Conservation (phyloP, 2,329 filamentous ascomycete species). For the Claviceps pazoutovae region DNA sequence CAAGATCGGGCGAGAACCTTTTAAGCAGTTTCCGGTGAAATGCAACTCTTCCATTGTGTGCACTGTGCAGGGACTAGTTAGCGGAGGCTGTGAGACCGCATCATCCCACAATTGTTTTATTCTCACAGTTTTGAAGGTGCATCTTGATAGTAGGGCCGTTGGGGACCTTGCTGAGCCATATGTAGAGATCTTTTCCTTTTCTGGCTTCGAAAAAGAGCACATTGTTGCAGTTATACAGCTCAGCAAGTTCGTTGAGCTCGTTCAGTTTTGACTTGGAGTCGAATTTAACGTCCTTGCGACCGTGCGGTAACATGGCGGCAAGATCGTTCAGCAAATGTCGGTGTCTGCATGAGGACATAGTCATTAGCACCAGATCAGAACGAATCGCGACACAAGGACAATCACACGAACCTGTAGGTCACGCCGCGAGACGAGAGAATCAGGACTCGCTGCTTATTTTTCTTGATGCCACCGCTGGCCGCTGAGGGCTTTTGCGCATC, state of each 20-base stretch:
- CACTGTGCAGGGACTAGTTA: constrained; percentile 34
- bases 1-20: constrained; percentile 79
- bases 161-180: constrained; percentile 84
- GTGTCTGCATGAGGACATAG: constrained; percentile 44
- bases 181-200: constrained; percentile 87
- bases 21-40: constrained; percentile 93
- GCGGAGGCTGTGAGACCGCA: constrained; percentile 1
- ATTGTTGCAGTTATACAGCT: constrained; percentile 87
- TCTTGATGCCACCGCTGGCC: constrained; percentile 36
- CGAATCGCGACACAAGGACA: neutral
- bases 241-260: constrained; percentile 62
- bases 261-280: constrained; percentile 86
- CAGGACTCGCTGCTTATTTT: constrained; percentile 64
- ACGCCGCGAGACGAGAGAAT: constrained; percentile 88
- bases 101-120: neutral
- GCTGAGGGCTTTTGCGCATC: constrained; percentile 34
- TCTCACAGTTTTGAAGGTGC: constrained; percentile 61
- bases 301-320: constrained; percentile 76
- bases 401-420: constrained; percentile 54
- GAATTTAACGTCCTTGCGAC: constrained; percentile 88
- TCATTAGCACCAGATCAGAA: neutral
- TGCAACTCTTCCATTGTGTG: constrained; percentile 96
- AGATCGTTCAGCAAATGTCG: constrained; percentile 87
- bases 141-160: constrained; percentile 51
- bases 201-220: constrained; percentile 90